phyloP scores from a whole-genome alignment of 2,329 filamentous ascomycete genomes.

The Fusarium zealandicum region DNA sequence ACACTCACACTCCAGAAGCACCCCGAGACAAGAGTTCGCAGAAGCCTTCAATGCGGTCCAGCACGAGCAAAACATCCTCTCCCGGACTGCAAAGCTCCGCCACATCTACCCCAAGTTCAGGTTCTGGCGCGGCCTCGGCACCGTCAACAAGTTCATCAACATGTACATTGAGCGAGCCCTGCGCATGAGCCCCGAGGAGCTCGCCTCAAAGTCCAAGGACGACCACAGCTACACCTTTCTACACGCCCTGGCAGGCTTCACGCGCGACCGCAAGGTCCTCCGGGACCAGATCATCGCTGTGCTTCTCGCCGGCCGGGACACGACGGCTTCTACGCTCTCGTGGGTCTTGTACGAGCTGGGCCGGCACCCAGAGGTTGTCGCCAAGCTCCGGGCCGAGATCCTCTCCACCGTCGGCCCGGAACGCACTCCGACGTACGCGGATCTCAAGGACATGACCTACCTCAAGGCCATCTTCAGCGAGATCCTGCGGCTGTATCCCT shows the following conservation, averaged over 20 bases:
- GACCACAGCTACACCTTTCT: conserved; percentile 83
- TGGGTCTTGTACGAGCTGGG: conserved; percentile 86
- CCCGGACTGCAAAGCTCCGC: conserved; percentile 69
- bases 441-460: conserved; percentile 90
- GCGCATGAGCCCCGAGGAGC: conserved; percentile 71
- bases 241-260: conserved; percentile 83
- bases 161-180: conserved; percentile 80
- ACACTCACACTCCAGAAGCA: conserved; percentile 45
- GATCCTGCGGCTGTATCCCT: conserved; percentile 77
- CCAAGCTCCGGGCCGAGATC: conserved; percentile 78
- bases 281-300: conserved; percentile 86
- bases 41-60: conserved; percentile 83
- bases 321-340: conserved; percentile 80
- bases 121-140: conserved; percentile 69
- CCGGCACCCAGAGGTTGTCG: conserved; percentile 70
- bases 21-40: conserved; percentile 73
- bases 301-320: conserved; percentile 85
- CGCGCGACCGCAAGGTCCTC: conserved; percentile 73
- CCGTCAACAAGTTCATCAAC: conserved; percentile 79
- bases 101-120: conserved; percentile 66
- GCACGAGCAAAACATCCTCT: conserved; percentile 71
- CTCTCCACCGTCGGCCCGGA: conserved; percentile 68
- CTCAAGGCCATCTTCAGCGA: conserved; percentile 78
- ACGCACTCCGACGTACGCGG: conserved; percentile 72
- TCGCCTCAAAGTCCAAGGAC: conserved; percentile 74